Conservation (phyloP, 495 filamentous ascomycete species). For the Xylaria sp. region DNA sequence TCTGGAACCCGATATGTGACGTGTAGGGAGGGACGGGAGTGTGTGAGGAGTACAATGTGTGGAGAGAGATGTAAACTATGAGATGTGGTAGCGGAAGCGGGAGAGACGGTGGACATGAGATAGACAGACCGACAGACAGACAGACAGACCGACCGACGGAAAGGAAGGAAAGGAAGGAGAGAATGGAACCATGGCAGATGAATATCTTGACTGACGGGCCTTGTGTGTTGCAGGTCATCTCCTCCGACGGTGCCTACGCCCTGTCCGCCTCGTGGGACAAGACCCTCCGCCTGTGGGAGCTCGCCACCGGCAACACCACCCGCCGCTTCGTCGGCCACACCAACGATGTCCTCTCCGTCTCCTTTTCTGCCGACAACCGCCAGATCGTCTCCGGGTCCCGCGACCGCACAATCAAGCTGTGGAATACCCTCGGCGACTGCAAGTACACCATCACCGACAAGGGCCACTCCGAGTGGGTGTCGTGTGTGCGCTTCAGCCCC, state of each 20-base stretch:
- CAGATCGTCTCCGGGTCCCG: conserved; percentile 99
- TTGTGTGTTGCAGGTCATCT: conserved; percentile 80
- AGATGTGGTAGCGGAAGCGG: background rate
- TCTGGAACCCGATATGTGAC: background rate
- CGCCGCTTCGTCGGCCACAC: conserved; percentile 98
- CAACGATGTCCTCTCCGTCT: conserved; percentile 99
- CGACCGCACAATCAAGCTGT: conserved; percentile 99
- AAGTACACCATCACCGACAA: conserved; percentile 99
- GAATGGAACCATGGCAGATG: conserved; percentile 18
- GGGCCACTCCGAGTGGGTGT: conserved; percentile 99
- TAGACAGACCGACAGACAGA: too few relatives aligned
- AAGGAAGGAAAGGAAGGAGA: conserved; percentile 10
- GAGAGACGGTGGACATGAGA: conserved; percentile 25
- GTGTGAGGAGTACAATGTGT: conserved; percentile 22
- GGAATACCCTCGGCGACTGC: conserved; percentile 99
- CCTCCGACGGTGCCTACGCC: conserved; percentile 98
- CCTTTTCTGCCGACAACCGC: conserved; percentile 99
- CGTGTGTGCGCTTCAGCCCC: conserved; percentile 98
- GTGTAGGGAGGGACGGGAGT: background rate
- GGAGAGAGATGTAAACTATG: background rate
- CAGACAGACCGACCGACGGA: too few relatives aligned
- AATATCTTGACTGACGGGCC: conserved; percentile 49
- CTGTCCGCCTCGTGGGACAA: conserved; percentile 99
- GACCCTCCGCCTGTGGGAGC: conserved; percentile 99
- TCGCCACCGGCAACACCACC: conserved; percentile 93